Percentiles rank a stretch among this genome's conserved stretches.
Conservation (phyloP, 257 asterid genomes). For the Thymus quinquecostatus region DNA sequence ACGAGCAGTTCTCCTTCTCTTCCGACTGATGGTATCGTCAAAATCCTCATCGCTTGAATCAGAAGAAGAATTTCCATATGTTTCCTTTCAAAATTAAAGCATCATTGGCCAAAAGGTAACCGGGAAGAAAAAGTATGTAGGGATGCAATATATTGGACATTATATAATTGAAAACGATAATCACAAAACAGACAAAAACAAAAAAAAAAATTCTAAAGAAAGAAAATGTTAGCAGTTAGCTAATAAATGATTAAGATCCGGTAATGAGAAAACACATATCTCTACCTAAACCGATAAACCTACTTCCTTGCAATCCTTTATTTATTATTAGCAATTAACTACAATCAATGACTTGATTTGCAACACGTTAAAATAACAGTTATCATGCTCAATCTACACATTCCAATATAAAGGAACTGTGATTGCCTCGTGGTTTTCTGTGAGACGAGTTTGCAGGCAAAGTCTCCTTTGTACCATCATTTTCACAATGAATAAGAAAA, state of each 20-base stretch:
- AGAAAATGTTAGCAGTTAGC: neutral
- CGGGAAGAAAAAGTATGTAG: slow-evolving; percentile 14
- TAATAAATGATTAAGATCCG: neutral
- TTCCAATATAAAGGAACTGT: slow-evolving; percentile 1
- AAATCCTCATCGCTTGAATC: slow-evolving; percentile 95
- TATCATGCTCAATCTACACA: neutral
- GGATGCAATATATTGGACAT: slow-evolving; percentile 15
- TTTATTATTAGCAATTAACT: slow-evolving; percentile 7
- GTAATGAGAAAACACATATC: slow-evolving; percentile 10
- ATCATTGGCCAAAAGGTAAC: slow-evolving; percentile 28
- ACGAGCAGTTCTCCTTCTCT: slow-evolving; percentile 48
- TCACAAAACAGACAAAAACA: slow-evolving; percentile 18
- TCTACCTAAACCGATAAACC: neutral
- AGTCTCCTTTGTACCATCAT: neutral
- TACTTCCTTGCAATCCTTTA: neutral
- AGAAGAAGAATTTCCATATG: slow-evolving; percentile 71
- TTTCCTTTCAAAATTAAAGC: slow-evolving; percentile 58
- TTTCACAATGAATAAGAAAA: neutral
- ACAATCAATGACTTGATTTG: neutral
- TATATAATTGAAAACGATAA: neutral
- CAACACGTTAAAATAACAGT: slow-evolving; percentile 5
- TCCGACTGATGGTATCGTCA: slow-evolving; percentile 49
- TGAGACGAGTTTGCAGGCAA: neutral
- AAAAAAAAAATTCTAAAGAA: slow-evolving; percentile 13
- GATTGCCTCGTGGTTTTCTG: neutral